These are phyloP conservation scores for Tuctoria greenei DNA, from an alignment of 176 grass and related monocot genomes.

Conservation along the genomic window DNA sequence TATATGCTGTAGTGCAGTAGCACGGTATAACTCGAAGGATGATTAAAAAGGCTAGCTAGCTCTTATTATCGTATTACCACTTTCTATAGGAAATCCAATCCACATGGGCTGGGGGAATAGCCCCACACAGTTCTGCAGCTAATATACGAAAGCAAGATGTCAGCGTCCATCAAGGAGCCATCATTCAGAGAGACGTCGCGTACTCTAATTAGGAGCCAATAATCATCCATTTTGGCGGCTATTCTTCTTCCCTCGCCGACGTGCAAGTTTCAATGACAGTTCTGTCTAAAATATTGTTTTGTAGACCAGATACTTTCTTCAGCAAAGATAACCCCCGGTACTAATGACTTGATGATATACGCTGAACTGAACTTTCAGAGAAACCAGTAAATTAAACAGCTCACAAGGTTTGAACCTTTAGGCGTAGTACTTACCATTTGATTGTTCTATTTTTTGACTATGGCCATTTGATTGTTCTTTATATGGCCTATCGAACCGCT, in stretches of 20 bases:
- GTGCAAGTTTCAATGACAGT: constrained; percentile 14
- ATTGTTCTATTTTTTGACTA: neutral
- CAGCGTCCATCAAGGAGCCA: neutral
- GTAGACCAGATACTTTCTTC: neutral
- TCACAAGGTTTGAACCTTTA: neutral
- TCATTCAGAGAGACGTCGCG: neutral
- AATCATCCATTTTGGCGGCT: constrained; percentile 28
- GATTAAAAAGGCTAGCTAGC: too few species aligned
- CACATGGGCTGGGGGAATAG: too few species aligned
- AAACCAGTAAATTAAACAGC: neutral
- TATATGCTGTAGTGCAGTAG: too few species aligned
- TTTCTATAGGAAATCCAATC: neutral
- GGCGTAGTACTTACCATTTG: neutral
- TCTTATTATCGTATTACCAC: neutral
- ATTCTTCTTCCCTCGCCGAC: neutral
- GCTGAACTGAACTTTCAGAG: neutral
- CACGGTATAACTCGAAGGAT: too few species aligned
- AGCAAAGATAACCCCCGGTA: neutral
- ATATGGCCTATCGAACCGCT: neutral
- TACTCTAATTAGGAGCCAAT: neutral
- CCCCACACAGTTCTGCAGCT: too few species aligned
- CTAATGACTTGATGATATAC: neutral
- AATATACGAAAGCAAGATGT: neutral
- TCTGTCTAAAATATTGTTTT: neutral
- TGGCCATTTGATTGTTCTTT: neutral